Conservation (phyloP, 1,284 basidiomycete genomes). For the Malassezia equina region DNA sequence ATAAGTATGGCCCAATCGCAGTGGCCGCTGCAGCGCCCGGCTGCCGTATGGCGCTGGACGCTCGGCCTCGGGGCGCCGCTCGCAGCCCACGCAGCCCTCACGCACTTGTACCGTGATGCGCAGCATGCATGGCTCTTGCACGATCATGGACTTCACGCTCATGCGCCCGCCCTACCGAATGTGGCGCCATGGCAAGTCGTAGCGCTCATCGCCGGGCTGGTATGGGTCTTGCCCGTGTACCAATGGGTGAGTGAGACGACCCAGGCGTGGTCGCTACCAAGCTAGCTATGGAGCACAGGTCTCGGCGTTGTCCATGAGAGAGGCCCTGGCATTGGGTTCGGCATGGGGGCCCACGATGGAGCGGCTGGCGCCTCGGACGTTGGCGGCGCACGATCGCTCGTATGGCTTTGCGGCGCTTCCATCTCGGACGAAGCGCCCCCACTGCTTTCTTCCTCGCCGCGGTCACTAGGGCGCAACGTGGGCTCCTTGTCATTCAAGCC, state of each 20-base stretch:
- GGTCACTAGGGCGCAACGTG: not conserved
- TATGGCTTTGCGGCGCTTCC: not conserved
- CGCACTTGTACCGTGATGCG: not conserved
- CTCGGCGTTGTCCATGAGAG: not conserved
- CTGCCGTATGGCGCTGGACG: not conserved
- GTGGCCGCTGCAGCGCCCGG: constrained; percentile 4
- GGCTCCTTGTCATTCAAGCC: not conserved
- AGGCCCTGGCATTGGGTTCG: not conserved
- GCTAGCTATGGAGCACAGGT: constrained; percentile 15
- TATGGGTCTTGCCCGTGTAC: constrained; percentile 14
- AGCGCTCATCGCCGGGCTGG: constrained; percentile 8
- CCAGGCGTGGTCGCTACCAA: constrained; percentile 6
- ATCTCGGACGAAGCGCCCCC: not conserved
- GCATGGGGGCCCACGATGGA: not conserved
- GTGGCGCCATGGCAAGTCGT: constrained; percentile 8
- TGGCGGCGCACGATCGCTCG: not conserved
- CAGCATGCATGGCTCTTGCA: not conserved
- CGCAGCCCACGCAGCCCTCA: constrained; percentile 3
- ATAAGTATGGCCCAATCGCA: not conserved
- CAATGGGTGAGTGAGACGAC: constrained; percentile 12
- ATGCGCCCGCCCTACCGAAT: not conserved
- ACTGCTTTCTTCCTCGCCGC: constrained; percentile 4
- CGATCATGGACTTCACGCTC: not conserved
- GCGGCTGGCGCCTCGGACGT: not conserved
- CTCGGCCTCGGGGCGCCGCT: constrained; percentile 1